Evolutionary conservation across 1,139 yeast genomes (phyloP).

Genomic region (Diutina scorzettiae): DNA sequence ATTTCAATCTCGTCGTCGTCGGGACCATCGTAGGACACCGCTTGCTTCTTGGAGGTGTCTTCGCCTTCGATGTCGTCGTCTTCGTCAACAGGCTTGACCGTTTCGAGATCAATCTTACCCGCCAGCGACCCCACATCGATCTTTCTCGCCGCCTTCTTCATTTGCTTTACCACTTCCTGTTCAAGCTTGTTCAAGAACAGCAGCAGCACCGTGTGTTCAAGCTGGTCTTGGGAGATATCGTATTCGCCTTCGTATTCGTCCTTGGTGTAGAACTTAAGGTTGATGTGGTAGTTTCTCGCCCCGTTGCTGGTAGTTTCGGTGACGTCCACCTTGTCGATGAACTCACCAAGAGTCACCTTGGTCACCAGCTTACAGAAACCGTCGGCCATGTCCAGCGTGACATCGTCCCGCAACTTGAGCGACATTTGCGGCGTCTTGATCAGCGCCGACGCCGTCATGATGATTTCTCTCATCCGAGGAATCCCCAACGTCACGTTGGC

Average conservation of each 20-base stretch:
- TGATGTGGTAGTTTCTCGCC: slow-evolving; percentile 58
- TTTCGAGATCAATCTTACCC: slow-evolving; percentile 11
- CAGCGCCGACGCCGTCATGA: slow-evolving; percentile 94
- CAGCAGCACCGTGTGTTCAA: slow-evolving; percentile 56
- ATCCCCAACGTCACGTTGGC: slow-evolving; percentile 99
- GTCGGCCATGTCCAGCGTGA: slow-evolving; percentile 78
- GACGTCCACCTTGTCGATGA: slow-evolving; percentile 75
- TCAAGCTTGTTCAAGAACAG: slow-evolving; percentile 66
- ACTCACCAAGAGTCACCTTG: slow-evolving; percentile 74
- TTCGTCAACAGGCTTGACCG: slow-evolving; percentile 12
- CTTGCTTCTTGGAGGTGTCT: slow-evolving; percentile 60
- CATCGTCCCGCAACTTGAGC: slow-evolving; percentile 69
- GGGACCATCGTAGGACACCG: slow-evolving; percentile 88
- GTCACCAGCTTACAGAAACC: slow-evolving; percentile 89
- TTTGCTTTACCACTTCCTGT: slow-evolving; percentile 61
- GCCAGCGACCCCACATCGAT: slow-evolving; percentile 24
- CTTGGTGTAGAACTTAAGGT: slow-evolving; percentile 62
- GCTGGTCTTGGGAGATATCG: slow-evolving; percentile 70
- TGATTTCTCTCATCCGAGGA: slow-evolving; percentile 99
- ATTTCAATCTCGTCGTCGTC: slow-evolving; percentile 88
- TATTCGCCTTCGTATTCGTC: slow-evolving; percentile 79
- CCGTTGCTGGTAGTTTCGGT: slow-evolving; percentile 72
- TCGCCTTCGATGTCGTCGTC: slow-evolving; percentile 51
- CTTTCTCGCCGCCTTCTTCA: slow-evolving; percentile 64
- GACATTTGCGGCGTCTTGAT: slow-evolving; percentile 99